Evolutionary conservation across 208 protist genomes (phyloP), one percentile per base, ranked within the genome.

Genomic region (Acanthamoeba royreba): DNA sequence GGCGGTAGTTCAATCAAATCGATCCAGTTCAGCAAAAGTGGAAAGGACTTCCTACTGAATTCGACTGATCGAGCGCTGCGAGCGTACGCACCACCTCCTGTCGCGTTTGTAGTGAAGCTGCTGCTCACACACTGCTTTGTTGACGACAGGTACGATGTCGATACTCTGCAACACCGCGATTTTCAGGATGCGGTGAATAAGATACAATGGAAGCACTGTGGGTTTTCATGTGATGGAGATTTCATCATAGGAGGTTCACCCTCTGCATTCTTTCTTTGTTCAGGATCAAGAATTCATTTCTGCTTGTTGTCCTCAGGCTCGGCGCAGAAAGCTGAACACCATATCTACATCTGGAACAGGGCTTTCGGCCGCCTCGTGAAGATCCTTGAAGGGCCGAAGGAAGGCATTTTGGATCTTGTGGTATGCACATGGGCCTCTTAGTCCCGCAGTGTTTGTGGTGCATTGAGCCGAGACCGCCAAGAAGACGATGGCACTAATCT

Each of bases 341-440:
- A 40, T 9, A 89, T 96, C 31, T 96, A 96, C 66, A 93, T 96
- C 25, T 97, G 96, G 96, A 93, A 93, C 92, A 19, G 45, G 1
- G 33, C 15, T 61, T 88, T 69, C 42, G 91, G 95, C 5, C 77
- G 86, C 22, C 46, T 97, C 0, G 89, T 93, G 15, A 97, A 96
- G 42, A 95, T 95, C 35, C 88, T 97, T 5, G 95, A 97, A 47
- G 95, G 95, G 17, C 95, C 95, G 35, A 97, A 96, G 47, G 96
- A 97, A 69, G 95, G 95, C 25, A 61, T 96, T 3, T 53, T 85
- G 0, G 92, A 95, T 61, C 42, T 95, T 0, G 0, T 66, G 42
- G 72, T 94, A 79, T 25, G n/a, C 52, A 15, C 4, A 17, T 87
- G 19, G 69, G 19, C 40, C n/a, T 42, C 25, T 72, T 11, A 22